These are phyloP conservation scores for Agrocybe pediades DNA, from an alignment of 768 basidiomycete genomes.

Conservation along the genomic window DNA sequence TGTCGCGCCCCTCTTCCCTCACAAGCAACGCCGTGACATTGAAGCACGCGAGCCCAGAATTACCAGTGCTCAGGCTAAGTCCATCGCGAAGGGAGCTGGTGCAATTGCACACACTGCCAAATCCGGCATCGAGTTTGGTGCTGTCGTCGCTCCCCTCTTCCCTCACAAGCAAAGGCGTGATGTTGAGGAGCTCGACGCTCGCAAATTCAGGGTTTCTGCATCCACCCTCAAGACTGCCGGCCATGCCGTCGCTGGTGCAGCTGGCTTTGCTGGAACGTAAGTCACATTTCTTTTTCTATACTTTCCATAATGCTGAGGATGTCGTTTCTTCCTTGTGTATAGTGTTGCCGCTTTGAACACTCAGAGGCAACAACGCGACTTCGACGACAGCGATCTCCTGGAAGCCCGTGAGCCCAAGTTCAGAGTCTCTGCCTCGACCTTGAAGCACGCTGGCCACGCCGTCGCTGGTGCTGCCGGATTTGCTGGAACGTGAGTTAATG, in stretches of 20 bases:
- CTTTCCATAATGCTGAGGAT: no score
- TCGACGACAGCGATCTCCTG: neutral
- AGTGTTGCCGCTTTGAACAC: no score
- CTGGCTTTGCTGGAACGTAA: constrained; percentile 8
- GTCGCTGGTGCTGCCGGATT: neutral
- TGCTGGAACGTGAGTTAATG: neutral
- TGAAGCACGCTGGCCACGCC: neutral
- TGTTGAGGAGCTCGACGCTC: neutral
- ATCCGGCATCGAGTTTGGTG: constrained; percentile 7
- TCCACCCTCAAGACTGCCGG: neutral
- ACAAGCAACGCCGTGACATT: neutral
- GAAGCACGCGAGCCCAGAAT: constrained; percentile 3
- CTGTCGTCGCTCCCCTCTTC: neutral
- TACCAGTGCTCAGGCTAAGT: constrained; percentile 3
- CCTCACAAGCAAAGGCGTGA: neutral
- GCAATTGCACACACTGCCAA: neutral
- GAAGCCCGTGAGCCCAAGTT: constrained; percentile 4
- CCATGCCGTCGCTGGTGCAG: constrained; percentile 1
- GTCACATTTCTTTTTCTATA: neutral
- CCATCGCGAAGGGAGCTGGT: constrained; percentile 1
- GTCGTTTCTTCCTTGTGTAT: no score
- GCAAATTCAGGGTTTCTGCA: neutral
- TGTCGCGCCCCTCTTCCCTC: constrained; percentile 1
- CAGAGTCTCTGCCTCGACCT: no score
- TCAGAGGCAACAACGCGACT: no score